These are phyloP conservation scores for Graphiopsis chlorocephala DNA, from an alignment of 2,329 filamentous ascomycete species.

Conservation along the genomic window DNA sequence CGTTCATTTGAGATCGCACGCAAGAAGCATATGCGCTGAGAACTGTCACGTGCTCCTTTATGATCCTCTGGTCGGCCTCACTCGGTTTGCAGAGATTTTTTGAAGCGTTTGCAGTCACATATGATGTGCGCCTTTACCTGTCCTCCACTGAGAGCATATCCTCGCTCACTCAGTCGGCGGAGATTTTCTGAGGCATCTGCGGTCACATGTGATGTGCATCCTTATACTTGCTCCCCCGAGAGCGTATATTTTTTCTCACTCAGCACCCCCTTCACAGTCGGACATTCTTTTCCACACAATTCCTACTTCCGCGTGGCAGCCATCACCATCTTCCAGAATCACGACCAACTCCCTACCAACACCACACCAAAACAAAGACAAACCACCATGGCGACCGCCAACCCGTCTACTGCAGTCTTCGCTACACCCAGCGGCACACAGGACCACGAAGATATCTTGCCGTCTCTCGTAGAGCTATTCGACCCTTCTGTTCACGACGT, in stretches of 20 bases:
- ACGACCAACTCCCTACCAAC: no score
- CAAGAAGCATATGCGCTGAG: neutral
- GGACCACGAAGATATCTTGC: neutral
- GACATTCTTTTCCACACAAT: no score
- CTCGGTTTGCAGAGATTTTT: neutral
- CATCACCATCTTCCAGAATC: neutral
- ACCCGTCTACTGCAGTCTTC: neutral
- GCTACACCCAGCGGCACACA: neutral
- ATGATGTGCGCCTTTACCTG: no score
- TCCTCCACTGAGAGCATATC: neutral
- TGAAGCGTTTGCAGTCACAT: neutral
- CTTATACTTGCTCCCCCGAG: no score
- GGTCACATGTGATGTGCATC: no score
- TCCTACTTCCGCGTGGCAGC: neutral
- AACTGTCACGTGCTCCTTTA: neutral
- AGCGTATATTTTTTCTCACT: neutral
- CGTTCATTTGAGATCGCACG: neutral
- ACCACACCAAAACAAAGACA: neutral
- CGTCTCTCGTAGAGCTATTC: constrained; percentile 17
- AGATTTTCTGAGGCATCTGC: no score
- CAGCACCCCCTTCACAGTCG: neutral
- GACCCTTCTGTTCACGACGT: constrained; percentile 12
- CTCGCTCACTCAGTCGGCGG: no score
- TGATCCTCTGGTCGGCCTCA: neutral
- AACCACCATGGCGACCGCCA: neutral